These are phyloP conservation scores for Microcos paniculata DNA, from an alignment of 345 rosid species.

Conservation along the genomic window DNA sequence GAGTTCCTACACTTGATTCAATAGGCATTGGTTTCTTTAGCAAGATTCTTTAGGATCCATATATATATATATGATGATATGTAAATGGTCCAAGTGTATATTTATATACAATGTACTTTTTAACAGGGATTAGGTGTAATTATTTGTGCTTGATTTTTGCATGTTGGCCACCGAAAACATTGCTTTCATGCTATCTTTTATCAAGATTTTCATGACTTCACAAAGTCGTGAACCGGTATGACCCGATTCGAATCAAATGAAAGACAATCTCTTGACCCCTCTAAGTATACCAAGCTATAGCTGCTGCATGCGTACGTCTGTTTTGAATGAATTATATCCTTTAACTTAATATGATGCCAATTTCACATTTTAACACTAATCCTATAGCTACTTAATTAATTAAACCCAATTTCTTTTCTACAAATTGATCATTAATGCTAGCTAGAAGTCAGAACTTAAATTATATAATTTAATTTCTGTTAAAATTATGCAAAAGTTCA, in stretches of 20 bases:
- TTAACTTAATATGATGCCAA: neutral
- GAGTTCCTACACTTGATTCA: too few species aligned
- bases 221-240: neutral
- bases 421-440: neutral
- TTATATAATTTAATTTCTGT: too few species aligned
- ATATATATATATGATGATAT: too few species aligned
- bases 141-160: neutral
- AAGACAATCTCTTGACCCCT: neutral
- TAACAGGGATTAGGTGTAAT: neutral
- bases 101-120: too few species aligned
- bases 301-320: neutral
- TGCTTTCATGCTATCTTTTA: neutral
- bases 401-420: neutral
- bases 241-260: neutral
- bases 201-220: conserved; percentile 1
- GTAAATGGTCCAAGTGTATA: too few species aligned
- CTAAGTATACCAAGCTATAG: neutral
- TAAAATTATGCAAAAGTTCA: neutral
- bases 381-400: neutral
- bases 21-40: too few species aligned
- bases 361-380: neutral
- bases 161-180: neutral
- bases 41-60: too few species aligned
- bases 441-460: neutral
- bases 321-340: neutral